A percentile compares a stretch with the other conserved stretches of the same genome.
These are phyloP conservation scores for Voacanga thouarsii DNA, from an alignment of 257 asterid genomes.

Conservation along the genomic window DNA sequence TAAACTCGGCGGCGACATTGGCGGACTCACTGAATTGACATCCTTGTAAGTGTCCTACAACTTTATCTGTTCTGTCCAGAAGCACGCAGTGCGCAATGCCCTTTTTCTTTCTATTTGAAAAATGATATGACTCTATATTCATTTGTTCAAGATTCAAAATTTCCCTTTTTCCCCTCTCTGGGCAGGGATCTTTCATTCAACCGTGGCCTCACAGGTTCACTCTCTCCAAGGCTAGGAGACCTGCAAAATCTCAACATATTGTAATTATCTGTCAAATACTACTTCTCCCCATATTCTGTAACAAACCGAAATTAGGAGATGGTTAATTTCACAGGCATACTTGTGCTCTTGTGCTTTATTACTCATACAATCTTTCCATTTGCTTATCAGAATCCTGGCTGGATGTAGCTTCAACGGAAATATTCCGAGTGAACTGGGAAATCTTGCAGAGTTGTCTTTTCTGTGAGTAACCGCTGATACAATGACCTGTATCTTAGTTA, in stretches of 20 bases:
- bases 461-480: slow-evolving; percentile 48
- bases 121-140: not conserved
- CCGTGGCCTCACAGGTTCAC: slow-evolving; percentile 72
- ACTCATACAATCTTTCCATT: not conserved
- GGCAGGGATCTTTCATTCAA: slow-evolving; percentile 92
- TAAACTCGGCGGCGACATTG: slow-evolving; percentile 75
- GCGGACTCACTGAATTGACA: slow-evolving; percentile 65
- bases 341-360: not conserved
- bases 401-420: slow-evolving; percentile 82
- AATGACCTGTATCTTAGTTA: not conserved
- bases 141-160: not conserved
- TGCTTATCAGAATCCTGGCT: slow-evolving; percentile 71
- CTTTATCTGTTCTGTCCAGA: too few species aligned
- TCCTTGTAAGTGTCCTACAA: slow-evolving; percentile 60
- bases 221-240: slow-evolving; percentile 84
- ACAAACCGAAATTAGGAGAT: not conserved
- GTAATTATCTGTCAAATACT: slow-evolving; percentile 37
- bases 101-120: not conserved
- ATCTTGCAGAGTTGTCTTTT: slow-evolving; percentile 73
- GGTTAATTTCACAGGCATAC: too few species aligned
- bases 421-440: slow-evolving; percentile 81
- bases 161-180: not conserved
- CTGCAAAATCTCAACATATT: slow-evolving; percentile 63
- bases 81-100: not conserved
- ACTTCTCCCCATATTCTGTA: not conserved